These are phyloP conservation scores for Cercospora zeae-maydis DNA, from an alignment of 2,329 filamentous ascomycete species.

Conservation along the genomic window DNA sequence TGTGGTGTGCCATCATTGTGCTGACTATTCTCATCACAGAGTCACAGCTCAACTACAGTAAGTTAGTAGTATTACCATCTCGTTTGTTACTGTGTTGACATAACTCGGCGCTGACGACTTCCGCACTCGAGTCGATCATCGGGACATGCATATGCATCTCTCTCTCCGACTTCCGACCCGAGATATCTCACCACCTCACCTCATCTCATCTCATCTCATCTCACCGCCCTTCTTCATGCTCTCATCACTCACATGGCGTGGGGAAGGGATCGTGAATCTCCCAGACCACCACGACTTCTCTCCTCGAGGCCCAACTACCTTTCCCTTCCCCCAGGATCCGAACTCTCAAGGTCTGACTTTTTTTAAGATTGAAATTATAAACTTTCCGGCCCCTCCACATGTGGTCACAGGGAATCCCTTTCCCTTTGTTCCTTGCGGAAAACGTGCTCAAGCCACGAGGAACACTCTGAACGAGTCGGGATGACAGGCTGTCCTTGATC, in stretches of 20 bases:
- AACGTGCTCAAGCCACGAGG: neutral
- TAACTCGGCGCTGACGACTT: neutral
- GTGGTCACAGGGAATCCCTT: neutral
- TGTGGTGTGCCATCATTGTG: too few species aligned
- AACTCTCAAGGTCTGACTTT: neutral
- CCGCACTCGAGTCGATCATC: neutral
- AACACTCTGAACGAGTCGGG: too few species aligned
- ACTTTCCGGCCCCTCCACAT: neutral
- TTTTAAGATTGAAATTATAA: neutral
- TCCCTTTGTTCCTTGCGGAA: neutral
- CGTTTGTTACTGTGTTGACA: too few species aligned
- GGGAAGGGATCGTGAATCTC: neutral
- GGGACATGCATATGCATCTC: neutral
- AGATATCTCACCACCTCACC: too few species aligned
- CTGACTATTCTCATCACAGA: too few species aligned
- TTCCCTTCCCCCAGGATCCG: neutral
- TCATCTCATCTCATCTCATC: neutral
- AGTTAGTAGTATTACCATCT: too few species aligned
- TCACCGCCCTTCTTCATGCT: neutral
- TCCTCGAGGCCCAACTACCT: neutral
- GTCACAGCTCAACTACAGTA: neutral
- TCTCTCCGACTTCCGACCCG: too few species aligned
- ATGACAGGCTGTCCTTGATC: too few species aligned
- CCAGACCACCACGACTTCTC: neutral
- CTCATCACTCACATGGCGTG: neutral